Evolutionary conservation across 2,329 filamentous ascomycete genomes (phyloP).

Genomic region (Simplicillium aogashimaense): DNA sequence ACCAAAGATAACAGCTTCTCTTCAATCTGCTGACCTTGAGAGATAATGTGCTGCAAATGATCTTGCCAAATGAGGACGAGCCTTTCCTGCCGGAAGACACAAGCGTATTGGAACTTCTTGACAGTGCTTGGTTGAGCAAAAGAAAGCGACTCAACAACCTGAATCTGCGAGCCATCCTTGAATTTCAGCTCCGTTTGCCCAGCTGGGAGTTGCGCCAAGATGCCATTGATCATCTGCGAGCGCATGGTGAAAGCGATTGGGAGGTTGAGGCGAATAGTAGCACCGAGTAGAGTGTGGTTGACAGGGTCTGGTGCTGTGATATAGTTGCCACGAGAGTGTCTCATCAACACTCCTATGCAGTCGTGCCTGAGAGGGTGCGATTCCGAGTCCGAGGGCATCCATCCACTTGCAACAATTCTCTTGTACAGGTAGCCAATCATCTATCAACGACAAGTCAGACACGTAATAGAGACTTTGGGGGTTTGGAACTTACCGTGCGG

Average conservation of each 20-base stretch:
- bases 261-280: conserved; percentile 33
- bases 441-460: conserved; percentile 8
- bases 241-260: conserved; percentile 38
- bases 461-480: neutral
- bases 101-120: conserved; percentile 31
- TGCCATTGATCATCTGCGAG: conserved; percentile 33
- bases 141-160: conserved; percentile 31
- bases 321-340: conserved; percentile 28
- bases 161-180: conserved; percentile 30
- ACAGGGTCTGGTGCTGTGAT: conserved; percentile 28
- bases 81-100: conserved; percentile 29
- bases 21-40: conserved; percentile 22
- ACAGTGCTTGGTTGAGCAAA: conserved; percentile 25
- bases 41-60: conserved; percentile 26
- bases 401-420: conserved; percentile 16
- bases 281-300: conserved; percentile 25
- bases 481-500: conserved; percentile 14
- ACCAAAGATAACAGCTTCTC: conserved; percentile 21
- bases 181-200: conserved; percentile 31
- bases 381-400: conserved; percentile 13
- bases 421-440: conserved; percentile 21
- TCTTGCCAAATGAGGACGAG: conserved; percentile 33
- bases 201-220: conserved; percentile 28
- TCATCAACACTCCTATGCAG: conserved; percentile 23
- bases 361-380: conserved; percentile 11